Evolutionary conservation across 2,329 filamentous ascomycete species (phyloP).

Genomic region (Neofusicoccum kwambonambiense): DNA sequence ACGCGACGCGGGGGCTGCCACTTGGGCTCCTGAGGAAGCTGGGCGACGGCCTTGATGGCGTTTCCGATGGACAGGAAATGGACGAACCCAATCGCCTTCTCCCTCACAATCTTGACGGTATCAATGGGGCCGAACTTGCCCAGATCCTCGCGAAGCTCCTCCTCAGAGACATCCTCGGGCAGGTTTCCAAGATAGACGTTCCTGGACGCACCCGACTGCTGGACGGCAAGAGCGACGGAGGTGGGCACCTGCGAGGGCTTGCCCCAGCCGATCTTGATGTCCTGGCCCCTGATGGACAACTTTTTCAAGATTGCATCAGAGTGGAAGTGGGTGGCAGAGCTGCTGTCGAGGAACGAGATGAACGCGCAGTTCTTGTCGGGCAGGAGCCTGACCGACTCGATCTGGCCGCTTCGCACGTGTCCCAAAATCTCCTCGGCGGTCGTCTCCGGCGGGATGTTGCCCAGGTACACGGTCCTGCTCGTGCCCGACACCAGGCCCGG

Average conservation of each 20-base stretch:
- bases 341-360: constrained; percentile 97
- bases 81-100: constrained; percentile 97
- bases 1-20: constrained; percentile 95
- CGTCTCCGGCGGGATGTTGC: constrained; percentile 98
- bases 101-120: constrained; percentile 94
- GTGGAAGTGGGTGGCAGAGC: constrained; percentile 97
- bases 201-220: constrained; percentile 93
- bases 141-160: constrained; percentile 89
- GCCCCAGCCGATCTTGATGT: constrained; percentile 99
- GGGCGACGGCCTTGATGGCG: constrained; percentile 95
- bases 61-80: constrained; percentile 98
- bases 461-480: constrained; percentile 93
- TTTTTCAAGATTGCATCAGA: constrained; percentile 99
- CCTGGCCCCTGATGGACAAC: constrained; percentile 95
- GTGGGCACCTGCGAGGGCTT: constrained; percentile 98
- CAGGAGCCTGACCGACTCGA: constrained; percentile 95
- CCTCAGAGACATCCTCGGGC: constrained; percentile 83
- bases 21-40: constrained; percentile 92
- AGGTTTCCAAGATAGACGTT: constrained; percentile 97
- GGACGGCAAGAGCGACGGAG: constrained; percentile 93
- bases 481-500: constrained; percentile 84
- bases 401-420: constrained; percentile 94
- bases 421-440: constrained; percentile 94
- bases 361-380: constrained; percentile 99
- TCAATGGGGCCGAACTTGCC: constrained; percentile 96